A percentile compares a stretch with the other conserved stretches of the same genome.
Evolutionary conservation across 1,284 basidiomycete species (phyloP).

Genomic region (Boletellus sp.): DNA sequence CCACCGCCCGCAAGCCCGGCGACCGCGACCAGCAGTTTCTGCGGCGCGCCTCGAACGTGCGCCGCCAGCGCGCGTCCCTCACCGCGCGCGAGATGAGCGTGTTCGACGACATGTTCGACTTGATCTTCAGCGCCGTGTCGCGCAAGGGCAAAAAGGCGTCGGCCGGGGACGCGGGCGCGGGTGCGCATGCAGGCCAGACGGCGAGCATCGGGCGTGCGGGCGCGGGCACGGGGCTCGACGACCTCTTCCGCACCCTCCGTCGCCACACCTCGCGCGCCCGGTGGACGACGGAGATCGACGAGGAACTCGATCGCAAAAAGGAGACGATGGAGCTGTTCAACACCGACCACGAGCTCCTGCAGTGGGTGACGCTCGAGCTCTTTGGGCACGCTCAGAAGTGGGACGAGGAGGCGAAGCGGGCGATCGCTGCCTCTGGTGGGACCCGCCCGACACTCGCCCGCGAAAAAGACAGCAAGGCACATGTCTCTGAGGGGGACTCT

Average conservation of each 20-base stretch:
- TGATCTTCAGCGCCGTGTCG: slow-evolving; percentile 59
- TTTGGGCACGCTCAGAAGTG: slow-evolving; percentile 56
- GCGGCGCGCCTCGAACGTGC: slow-evolving; percentile 12
- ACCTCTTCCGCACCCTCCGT: slow-evolving; percentile 41
- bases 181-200: slow-evolving; percentile 5
- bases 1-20: background rate
- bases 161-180: background rate
- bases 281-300: slow-evolving; percentile 51
- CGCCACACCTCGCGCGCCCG: slow-evolving; percentile 45
- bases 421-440: slow-evolving; percentile 9
- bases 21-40: background rate
- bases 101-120: slow-evolving; percentile 69
- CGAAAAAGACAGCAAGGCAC: background rate
- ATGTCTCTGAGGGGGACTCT: background rate
- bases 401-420: slow-evolving; percentile 44
- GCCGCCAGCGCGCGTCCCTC: slow-evolving; percentile 52
- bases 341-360: slow-evolving; percentile 69
- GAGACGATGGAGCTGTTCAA: slow-evolving; percentile 71
- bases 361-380: slow-evolving; percentile 72
- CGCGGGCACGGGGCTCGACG: slow-evolving; percentile 18
- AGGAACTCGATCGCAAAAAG: slow-evolving; percentile 68
- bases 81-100: slow-evolving; percentile 61
- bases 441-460: background rate
- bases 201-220: slow-evolving; percentile 16
- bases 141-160: slow-evolving; percentile 27